A percentile compares a stretch with the other conserved stretches of the same genome.
These are phyloP conservation scores for Candida namnaoensis DNA, from an alignment of 805 yeast genomes.

Conservation along the genomic window DNA sequence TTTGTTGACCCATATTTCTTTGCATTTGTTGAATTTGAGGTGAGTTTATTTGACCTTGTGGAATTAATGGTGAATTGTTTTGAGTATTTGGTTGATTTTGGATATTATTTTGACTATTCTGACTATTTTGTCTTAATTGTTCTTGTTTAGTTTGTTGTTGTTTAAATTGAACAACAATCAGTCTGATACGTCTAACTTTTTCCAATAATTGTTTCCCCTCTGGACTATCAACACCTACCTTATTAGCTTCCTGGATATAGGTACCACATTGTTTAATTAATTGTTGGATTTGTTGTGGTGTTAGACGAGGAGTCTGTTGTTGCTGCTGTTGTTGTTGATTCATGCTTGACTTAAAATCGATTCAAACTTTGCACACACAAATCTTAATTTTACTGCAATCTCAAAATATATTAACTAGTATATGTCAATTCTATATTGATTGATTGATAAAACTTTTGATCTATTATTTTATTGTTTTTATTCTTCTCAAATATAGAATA, in stretches of 20 bases:
- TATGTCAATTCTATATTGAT: too few species aligned
- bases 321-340: background rate
- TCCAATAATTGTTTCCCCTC: slow-evolving; percentile 55
- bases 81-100: slow-evolving; percentile 9
- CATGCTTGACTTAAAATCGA: background rate
- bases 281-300: slow-evolving; percentile 28
- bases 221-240: slow-evolving; percentile 49
- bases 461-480: too few species aligned
- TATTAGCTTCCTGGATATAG: slow-evolving; percentile 54
- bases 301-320: slow-evolving; percentile 1
- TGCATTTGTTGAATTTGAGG: slow-evolving; percentile 19
- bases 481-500: too few species aligned
- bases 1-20: slow-evolving; percentile 4
- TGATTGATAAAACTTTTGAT: too few species aligned
- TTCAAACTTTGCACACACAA: too few species aligned
- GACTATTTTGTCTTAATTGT: slow-evolving; percentile 16
- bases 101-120: slow-evolving; percentile 12
- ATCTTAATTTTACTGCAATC: too few species aligned
- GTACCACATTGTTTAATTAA: slow-evolving; percentile 49
- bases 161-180: slow-evolving; percentile 46
- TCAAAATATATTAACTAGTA: too few species aligned
- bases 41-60: slow-evolving; percentile 1
- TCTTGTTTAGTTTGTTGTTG: slow-evolving; percentile 24
- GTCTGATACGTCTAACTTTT: slow-evolving; percentile 57
- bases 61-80: slow-evolving; percentile 1